These are phyloP conservation scores for Plantago elongata DNA, from an alignment of 257 asterid species.

Conservation along the genomic window DNA sequence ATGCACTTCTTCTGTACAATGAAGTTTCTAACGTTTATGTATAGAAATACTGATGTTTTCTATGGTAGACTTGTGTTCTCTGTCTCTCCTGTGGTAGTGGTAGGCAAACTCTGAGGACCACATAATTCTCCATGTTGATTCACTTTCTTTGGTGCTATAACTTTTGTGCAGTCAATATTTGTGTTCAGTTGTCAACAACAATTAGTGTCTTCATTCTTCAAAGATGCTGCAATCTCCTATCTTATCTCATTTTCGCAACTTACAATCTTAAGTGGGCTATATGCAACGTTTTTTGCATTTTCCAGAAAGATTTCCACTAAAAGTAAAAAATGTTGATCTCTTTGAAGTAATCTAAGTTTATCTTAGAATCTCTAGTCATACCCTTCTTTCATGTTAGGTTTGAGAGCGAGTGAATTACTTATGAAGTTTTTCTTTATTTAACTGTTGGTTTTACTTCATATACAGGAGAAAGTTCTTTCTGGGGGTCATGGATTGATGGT, in stretches of 20 bases:
- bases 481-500: constrained; percentile 99
- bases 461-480: constrained; percentile 89
- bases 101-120: too few relatives aligned
- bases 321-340: not conserved
- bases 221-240: constrained; percentile 5
- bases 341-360: not conserved
- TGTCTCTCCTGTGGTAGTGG: too few relatives aligned
- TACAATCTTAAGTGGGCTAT: not conserved
- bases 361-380: not conserved
- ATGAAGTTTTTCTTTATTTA: constrained; percentile 10
- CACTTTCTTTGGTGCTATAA: not conserved
- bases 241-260: constrained; percentile 4
- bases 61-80: too few relatives aligned
- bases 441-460: constrained; percentile 18
- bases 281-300: not conserved
- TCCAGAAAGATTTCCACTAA: not conserved
- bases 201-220: constrained; percentile 3
- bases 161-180: not conserved
- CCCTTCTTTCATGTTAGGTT: not conserved
- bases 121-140: not conserved
- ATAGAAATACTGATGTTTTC: too few relatives aligned
- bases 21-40: not conserved
- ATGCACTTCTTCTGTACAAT: not conserved
- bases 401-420: constrained; percentile 1
- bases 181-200: not conserved